Evolutionary conservation across 108 stramenopile genomes (phyloP).

Genomic region (Stephanodiscus triporus): DNA sequence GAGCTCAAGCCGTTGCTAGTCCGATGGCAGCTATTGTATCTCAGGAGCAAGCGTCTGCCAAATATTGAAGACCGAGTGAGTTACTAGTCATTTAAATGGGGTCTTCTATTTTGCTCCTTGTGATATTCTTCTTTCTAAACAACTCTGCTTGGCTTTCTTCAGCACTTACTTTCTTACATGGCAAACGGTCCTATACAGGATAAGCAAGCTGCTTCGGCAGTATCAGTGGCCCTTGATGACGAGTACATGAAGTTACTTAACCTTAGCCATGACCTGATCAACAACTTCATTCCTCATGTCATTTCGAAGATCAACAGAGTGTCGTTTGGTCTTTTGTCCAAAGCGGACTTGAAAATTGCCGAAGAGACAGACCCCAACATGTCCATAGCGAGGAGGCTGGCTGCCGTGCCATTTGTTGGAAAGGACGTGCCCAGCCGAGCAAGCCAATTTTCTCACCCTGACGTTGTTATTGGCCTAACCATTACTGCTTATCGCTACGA

Average conservation of each 20-base stretch:
- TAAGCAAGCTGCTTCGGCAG: slow-evolving; percentile 74
- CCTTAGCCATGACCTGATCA: slow-evolving; percentile 92
- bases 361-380: slow-evolving; percentile 84
- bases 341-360: slow-evolving; percentile 72
- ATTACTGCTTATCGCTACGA: slow-evolving; percentile 97
- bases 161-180: slow-evolving; percentile 91
- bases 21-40: slow-evolving; percentile 95
- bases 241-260: slow-evolving; percentile 99
- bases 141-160: too few species aligned
- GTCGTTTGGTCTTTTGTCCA: slow-evolving; percentile 90
- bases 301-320: slow-evolving; percentile 98
- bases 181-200: slow-evolving; percentile 86
- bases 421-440: slow-evolving; percentile 98
- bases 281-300: slow-evolving; percentile 91
- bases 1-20: slow-evolving; percentile 92
- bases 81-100: too few species aligned
- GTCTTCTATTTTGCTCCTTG: too few species aligned
- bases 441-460: slow-evolving; percentile 98
- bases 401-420: slow-evolving; percentile 98
- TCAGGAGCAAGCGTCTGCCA: slow-evolving; percentile 87
- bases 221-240: slow-evolving; percentile 91
- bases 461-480: slow-evolving; percentile 98
- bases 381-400: slow-evolving; percentile 88
- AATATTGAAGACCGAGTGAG: slow-evolving; percentile 81
- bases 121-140: too few species aligned